These are phyloP conservation scores for Schwanniomyces etchellsii DNA, from an alignment of 1,139 yeast species.

Conservation along the genomic window DNA sequence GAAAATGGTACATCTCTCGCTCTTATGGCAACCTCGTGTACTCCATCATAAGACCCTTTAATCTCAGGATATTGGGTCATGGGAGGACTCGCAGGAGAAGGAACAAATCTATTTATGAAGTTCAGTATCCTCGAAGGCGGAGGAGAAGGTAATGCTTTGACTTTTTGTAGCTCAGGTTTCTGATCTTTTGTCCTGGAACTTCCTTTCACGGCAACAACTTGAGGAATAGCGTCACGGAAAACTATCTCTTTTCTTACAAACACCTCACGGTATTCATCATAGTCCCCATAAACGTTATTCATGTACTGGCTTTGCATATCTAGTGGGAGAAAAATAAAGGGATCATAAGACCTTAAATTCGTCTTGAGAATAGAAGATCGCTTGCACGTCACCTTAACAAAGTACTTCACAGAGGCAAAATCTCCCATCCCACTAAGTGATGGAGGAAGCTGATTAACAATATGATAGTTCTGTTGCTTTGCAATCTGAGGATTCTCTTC, in stretches of 20 bases:
- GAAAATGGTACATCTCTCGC: slow-evolving; percentile 35
- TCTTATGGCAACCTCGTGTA: not conserved
- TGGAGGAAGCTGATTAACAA: slow-evolving; percentile 48
- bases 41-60: not conserved
- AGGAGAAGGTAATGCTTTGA: slow-evolving; percentile 15
- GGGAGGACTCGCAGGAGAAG: not conserved
- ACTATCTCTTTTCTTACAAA: slow-evolving; percentile 37
- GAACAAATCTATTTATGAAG: slow-evolving; percentile 1
- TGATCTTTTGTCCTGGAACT: not conserved
- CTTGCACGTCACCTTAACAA: slow-evolving; percentile 55
- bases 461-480: slow-evolving; percentile 26
- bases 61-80: too few species aligned
- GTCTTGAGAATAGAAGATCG: slow-evolving; percentile 47
- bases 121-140: slow-evolving; percentile 8
- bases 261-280: slow-evolving; percentile 32
- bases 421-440: slow-evolving; percentile 44
- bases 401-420: slow-evolving; percentile 45
- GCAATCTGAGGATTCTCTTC: slow-evolving; percentile 3
- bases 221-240: slow-evolving; percentile 38
- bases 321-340: slow-evolving; percentile 50
- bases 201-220: slow-evolving; percentile 36
- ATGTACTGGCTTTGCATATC: slow-evolving; percentile 31
- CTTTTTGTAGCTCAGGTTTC: slow-evolving; percentile 10
- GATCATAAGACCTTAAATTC: slow-evolving; percentile 44
- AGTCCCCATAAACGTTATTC: slow-evolving; percentile 12